Base-by-base conservation (phyloP, 2,329 filamentous ascomycete genomes). In the Balansia obtecta region DNA sequence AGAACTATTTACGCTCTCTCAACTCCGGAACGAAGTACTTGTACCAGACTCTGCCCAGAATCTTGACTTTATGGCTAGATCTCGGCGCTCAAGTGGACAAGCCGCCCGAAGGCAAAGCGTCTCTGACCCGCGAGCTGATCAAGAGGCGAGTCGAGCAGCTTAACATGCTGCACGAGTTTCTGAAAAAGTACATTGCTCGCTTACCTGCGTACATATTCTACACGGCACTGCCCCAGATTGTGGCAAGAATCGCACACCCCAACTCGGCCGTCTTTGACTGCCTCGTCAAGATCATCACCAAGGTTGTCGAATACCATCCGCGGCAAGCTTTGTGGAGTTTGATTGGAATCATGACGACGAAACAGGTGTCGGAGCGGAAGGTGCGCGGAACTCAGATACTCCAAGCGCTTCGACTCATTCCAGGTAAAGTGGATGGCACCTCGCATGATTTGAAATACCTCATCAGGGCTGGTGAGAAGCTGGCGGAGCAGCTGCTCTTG, bases 1-100 rank as follows among this genome's bases (percentile, higher is more conserved):
- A 96, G 60, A 96, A 95, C 62, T 96, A 95, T 61, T 73, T 95
- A 43, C 81, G 91, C 30, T 94, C 90, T 2, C 76, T 96, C 43
- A 82, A 83, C 30, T 91, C 84, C 57, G 93, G 93, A 33, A 93
- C 88, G 45, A 98, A 97, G 67, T 96, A 97, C 65, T 80, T 96
- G 42, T 95, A 95, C 60, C 90, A 97, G 65, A 96, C 90, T 0
- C 72, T 98, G 34, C 94, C 93, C 0, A 86, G 94, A 54, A 76
- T 96, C 44, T 70, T 99, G 40, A 98, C 93, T 0, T 73, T 98
- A 2, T 99, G 94, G 91, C 74, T 98, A 38, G 91, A 96, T 59
- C 77, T 98, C 54, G 91, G 88, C 6, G 83, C 85, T 38, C 81
- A 86, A 53, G 74, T 88, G 37, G 79, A 86, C 60, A 79, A 82